Evolutionary conservation across 768 basidiomycete species (phyloP), one percentile per base, ranked within the genome.

Genomic region (Cyathus striatus): DNA sequence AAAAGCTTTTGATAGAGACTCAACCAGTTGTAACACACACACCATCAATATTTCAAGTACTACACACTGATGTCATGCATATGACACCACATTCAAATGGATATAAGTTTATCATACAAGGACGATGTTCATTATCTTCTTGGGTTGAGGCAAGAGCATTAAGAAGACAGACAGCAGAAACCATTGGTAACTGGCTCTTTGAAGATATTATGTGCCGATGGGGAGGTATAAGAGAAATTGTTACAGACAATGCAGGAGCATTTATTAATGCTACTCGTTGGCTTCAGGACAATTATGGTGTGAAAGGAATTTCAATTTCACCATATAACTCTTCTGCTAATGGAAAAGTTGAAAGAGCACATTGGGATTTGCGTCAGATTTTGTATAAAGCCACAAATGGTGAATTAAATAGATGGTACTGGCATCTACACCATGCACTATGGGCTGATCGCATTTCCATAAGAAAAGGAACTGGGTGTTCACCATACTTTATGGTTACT

Each of bases 201-300:
- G 51, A 58, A 45, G 60, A 68, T 10, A 56, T 68, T 3, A 48
- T 65, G 1, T 63, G 58, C 37, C 23, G 59, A 22, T 74, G 70
- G 70, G 72, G 69, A 2, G 53, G 60, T n/a, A 16, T 70, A 1
- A 16, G 10, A 0, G 53, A 65, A 18, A 65, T 75, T 14, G 59
- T 73, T 1, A 70, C 64, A 0, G 72, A 76, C 44, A 76, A 76
- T 38, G 56, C 58, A 1, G 23, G 35, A 5, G 39, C 51, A 2
- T 56, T 58, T 24, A 33, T 40, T 16, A 46, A 49, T 2, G 56
- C 57, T 0, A 23, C 52, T 3, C 35, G 27, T 1, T 55, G 49
- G 46, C 35, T 60, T 1, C 23, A 40, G n/a, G 23, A 52, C 33
- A 57, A 58, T 20, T 61, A 58, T 40, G 50, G 35, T 23, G 53